Base-by-base conservation (phyloP, 2,329 filamentous ascomycete species). In the Phoma sp. region DNA sequence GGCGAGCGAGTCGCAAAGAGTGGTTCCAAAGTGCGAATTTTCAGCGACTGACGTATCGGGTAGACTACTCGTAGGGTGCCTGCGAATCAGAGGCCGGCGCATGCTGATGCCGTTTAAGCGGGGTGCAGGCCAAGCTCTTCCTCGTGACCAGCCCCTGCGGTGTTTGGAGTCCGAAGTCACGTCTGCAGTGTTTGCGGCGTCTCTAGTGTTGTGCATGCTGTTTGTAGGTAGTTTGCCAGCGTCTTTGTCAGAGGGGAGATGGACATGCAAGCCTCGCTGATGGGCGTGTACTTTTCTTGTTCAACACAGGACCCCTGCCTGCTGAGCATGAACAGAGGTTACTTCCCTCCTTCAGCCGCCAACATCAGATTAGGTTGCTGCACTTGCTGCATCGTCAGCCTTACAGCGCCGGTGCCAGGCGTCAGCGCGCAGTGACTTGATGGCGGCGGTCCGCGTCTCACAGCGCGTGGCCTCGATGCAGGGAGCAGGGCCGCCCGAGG, bases 381-480 rank as follows among this genome's bases (percentile, higher is more conserved):
- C 25, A 29, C 5, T 41, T 24, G 57, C 35, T 46, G 48, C 48
- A 60, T 49, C 55, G 55, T 61, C 62, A 65, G 62, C 58, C 56
- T 55, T 62, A 59, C 47, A 6, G 33, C 44, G 48, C 54, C 25
- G 36, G 43, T 17, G 25, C 44, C 27, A 33, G 35, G 46, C 44
- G 49, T 40, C 49, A 39, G 55, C 41, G 40, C 41, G 43, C 50
- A 47, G 55, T 60, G 54, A 56, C 57, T 58, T 56, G 43, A 61
- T 61, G 59, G 45, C 35, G 56, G 51, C 58, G 57, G 38, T 55
- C 43, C 53, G 49, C 63, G 64, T 65, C 60, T 61, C 55, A 57
- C 51, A 55, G 51, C 39, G 51, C 58, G 45, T 63, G 63, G 64
- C 58, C 48, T 56, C 35, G 54, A 57, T 54, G 44, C 53, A 55